These are phyloP conservation scores for Rhodotorula sp. DNA, from an alignment of 1,284 basidiomycete species.

Conservation along the genomic window DNA sequence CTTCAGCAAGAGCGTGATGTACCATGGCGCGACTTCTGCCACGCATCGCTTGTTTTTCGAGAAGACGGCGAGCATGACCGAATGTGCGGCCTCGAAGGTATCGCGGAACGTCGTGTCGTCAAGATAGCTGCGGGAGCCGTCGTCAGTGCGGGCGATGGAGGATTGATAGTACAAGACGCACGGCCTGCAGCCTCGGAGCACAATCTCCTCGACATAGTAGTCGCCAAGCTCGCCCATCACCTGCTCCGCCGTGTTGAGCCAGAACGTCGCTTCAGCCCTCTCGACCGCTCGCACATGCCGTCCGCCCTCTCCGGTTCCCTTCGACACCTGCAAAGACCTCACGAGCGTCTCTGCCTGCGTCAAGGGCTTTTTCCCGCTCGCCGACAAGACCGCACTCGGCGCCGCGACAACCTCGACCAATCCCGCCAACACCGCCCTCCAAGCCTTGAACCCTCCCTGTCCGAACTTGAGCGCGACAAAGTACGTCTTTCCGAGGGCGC, in stretches of 20 bases:
- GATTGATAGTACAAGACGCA: slow-evolving; percentile 1
- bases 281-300: slow-evolving; percentile 27
- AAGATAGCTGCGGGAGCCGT: slow-evolving; percentile 30
- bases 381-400: neutral
- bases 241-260: slow-evolving; percentile 42
- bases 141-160: neutral
- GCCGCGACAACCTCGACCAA: slow-evolving; percentile 37
- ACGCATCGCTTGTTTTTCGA: slow-evolving; percentile 22
- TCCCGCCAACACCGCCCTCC: slow-evolving; percentile 39
- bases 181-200: slow-evolving; percentile 34
- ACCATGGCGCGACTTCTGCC: slow-evolving; percentile 33
- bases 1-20: slow-evolving; percentile 32
- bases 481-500: slow-evolving; percentile 35
- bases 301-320: neutral
- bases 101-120: slow-evolving; percentile 35
- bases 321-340: slow-evolving; percentile 19
- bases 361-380: neutral
- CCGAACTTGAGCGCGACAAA: slow-evolving; percentile 43
- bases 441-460: slow-evolving; percentile 40
- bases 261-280: slow-evolving; percentile 38
- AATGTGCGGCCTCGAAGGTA: slow-evolving; percentile 44
- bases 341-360: slow-evolving; percentile 27
- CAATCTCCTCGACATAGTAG: slow-evolving; percentile 30
- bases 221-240: slow-evolving; percentile 34
- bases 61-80: slow-evolving; percentile 42